These are phyloP conservation scores for Pisolithus sp. DNA, from an alignment of 768 basidiomycete genomes.

Conservation along the genomic window DNA sequence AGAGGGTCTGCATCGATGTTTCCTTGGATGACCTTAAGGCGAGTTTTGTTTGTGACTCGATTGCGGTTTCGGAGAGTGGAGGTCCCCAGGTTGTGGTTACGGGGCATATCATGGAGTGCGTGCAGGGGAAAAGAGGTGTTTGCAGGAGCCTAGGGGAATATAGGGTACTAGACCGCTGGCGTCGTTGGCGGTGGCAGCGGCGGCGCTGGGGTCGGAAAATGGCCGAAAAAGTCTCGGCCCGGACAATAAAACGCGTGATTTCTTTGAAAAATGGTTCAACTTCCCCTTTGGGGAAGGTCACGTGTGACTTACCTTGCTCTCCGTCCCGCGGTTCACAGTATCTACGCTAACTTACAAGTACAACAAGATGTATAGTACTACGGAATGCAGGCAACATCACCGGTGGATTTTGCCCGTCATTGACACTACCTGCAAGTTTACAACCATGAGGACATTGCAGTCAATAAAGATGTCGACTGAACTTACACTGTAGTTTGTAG, in stretches of 20 bases:
- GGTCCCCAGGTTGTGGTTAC: slow-evolving; percentile 68
- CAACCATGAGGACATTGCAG: too few relatives aligned
- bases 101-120: slow-evolving; percentile 81
- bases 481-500: too few relatives aligned
- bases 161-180: slow-evolving; percentile 21
- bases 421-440: too few relatives aligned
- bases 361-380: not conserved
- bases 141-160: slow-evolving; percentile 26
- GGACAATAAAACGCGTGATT: slow-evolving; percentile 30
- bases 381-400: not conserved
- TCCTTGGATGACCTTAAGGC: slow-evolving; percentile 78
- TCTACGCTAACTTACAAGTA: not conserved
- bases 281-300: not conserved
- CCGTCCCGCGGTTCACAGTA: not conserved
- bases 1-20: slow-evolving; percentile 75
- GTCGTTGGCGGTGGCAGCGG: slow-evolving; percentile 48
- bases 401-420: too few relatives aligned
- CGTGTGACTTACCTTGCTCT: not conserved
- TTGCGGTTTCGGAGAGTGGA: slow-evolving; percentile 81
- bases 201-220: slow-evolving; percentile 56
- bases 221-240: slow-evolving; percentile 60
- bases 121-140: slow-evolving; percentile 32
- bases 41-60: slow-evolving; percentile 89
- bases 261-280: slow-evolving; percentile 18
- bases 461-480: too few relatives aligned